Base-by-base conservation (phyloP, 805 yeast genomes). In the Candida andamanensis region DNA sequence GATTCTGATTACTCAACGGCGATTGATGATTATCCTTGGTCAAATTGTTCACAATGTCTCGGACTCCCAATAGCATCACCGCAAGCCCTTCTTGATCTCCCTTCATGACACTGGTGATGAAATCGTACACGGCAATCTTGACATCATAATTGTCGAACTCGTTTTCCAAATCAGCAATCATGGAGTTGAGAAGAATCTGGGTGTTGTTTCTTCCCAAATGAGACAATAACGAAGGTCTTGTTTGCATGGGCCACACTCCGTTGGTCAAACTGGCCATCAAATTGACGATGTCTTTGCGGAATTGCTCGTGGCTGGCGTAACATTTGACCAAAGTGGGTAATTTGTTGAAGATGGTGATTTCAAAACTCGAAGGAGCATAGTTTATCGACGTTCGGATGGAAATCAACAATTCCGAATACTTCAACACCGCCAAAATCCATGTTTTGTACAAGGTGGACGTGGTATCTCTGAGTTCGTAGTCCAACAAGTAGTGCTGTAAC, bases 1-100 rank as follows among this genome's bases (percentile, higher is more conserved):
- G 52, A 15, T 15, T 18, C 2, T 17, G 11, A 11, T 11, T 8
- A 21, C 32, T 40, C 26, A 36, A 44, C 32, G 29, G 33, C 26
- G 39, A 41, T 1, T 44, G 47, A 3, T 48, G 33, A 4, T 50
- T 36, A 8, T 31, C 29, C 13, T 45, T 42, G 2, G 55, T 45
- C 27, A 53, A 44, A 26, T 60, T 63, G 4, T 61, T 60, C 36
- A 63, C 65, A n/a, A 69, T 67, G 41, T 69, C 70, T 51, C 70
- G 49, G 15, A 85, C 78, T 15, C 83, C 79, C 20, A 83, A 65
- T 41, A 84, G 76, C 16, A 79, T 63, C 29, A 80, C 76, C 0
- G 89, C 69, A n/a, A 84, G 54, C 2, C 92, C 94, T 50, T 83
- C 85, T 52, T 84, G 92, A 28, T 76, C 74, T 4, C 85, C 81